Evolutionary conservation across 1,284 basidiomycete species (phyloP).

Genomic region (Pterulicium gracile): DNA sequence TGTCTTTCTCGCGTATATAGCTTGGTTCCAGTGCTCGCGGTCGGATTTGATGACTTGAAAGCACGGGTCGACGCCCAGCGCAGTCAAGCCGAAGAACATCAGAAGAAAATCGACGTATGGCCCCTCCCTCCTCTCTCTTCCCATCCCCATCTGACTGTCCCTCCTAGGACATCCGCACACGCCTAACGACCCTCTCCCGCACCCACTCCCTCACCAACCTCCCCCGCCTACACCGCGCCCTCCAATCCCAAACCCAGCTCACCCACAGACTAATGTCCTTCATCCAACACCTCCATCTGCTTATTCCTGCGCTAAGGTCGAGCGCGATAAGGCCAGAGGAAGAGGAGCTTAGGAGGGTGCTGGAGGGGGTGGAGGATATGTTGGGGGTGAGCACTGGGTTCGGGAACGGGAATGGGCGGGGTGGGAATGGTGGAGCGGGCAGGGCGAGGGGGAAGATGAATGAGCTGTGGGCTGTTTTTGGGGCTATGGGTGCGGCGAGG

Average conservation of each 20-base stretch:
- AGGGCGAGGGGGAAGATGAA: constrained; percentile 66
- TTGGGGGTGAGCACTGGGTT: constrained; percentile 59
- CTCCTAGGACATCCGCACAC: constrained; percentile 53
- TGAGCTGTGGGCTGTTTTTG: constrained; percentile 80
- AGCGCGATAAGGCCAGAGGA: constrained; percentile 78
- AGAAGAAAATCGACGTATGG: constrained; percentile 54
- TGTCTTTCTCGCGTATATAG: constrained; percentile 33
- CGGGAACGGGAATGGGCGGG: constrained; percentile 72
- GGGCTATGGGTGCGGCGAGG: constrained; percentile 58
- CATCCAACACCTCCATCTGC: constrained; percentile 67
- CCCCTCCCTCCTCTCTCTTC: background rate
- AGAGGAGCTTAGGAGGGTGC: constrained; percentile 52
- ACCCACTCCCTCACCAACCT: constrained; percentile 62
- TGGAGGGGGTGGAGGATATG: constrained; percentile 73
- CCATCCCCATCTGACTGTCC: constrained; percentile 5
- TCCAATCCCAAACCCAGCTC: constrained; percentile 62
- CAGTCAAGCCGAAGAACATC: constrained; percentile 57
- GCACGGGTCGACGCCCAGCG: constrained; percentile 74
- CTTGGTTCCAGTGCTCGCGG: constrained; percentile 73
- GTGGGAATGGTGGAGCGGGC: constrained; percentile 80
- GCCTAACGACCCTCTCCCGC: constrained; percentile 52
- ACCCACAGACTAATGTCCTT: constrained; percentile 67
- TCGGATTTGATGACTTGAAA: constrained; percentile 77
- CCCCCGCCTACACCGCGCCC: constrained; percentile 56
- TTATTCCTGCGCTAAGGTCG: constrained; percentile 70